Evolutionary conservation across 2,329 filamentous ascomycete species (phyloP).

Genomic region (Aspergillus tanneri): DNA sequence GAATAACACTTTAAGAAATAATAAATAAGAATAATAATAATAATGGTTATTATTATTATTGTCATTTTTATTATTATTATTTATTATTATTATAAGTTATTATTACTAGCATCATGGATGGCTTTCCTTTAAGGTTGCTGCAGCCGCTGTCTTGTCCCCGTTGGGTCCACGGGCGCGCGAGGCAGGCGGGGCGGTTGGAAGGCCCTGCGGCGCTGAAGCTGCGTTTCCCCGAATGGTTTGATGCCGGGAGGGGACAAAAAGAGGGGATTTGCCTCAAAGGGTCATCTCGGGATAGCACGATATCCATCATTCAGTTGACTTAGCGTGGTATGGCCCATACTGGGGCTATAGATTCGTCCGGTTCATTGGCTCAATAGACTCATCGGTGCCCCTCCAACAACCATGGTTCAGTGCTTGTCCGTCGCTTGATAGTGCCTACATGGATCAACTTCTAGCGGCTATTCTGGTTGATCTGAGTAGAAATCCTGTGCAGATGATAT

Average conservation of each 20-base stretch:
- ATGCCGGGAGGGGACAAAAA: background rate
- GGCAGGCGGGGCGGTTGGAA: conserved; percentile 22
- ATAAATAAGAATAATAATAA: background rate
- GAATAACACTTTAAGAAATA: too few species aligned
- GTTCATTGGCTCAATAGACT: conserved; percentile 1
- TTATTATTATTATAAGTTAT: background rate
- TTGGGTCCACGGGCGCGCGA: conserved; percentile 26
- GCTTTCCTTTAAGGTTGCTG: conserved; percentile 25
- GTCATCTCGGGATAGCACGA: too few species aligned
- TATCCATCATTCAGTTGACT: background rate
- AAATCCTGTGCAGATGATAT: too few species aligned
- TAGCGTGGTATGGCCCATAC: background rate
- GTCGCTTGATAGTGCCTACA: conserved; percentile 3
- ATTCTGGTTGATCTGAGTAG: background rate
- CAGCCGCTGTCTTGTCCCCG: conserved; percentile 25
- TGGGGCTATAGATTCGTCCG: background rate
- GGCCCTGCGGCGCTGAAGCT: conserved; percentile 8
- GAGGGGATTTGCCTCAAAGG: background rate
- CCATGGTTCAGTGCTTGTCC: conserved; percentile 15
- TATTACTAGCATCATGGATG: background rate
- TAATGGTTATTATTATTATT: background rate
- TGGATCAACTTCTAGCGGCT: conserved; percentile 6
- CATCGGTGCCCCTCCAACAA: conserved; percentile 11
- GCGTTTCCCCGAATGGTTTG: background rate
- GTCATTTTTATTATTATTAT: too few species aligned